Conservation (phyloP, 345 rosid genomes). For the Ceriops tagal region DNA sequence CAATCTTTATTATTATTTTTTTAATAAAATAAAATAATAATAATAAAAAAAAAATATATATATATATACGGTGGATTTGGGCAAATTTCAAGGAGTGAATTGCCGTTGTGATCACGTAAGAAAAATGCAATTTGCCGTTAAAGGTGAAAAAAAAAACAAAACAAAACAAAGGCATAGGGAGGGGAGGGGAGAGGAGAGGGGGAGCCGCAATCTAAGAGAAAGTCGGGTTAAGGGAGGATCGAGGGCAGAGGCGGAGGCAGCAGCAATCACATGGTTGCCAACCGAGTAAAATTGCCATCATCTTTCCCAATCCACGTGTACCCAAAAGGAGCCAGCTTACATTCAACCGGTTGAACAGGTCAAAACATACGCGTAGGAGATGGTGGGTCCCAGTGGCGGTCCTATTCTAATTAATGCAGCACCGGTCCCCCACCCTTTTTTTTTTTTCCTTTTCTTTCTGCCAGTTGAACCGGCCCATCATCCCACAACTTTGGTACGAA, state of each 20-base stretch:
- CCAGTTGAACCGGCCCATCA: background rate
- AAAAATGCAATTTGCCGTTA: too few relatives aligned
- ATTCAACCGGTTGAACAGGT: slow-evolving; percentile 27
- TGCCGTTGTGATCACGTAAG: background rate
- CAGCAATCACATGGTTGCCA: slow-evolving; percentile 29
- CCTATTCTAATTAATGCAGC: slow-evolving; percentile 48
- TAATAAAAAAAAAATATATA: background rate
- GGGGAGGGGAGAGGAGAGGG: background rate
- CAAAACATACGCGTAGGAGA: slow-evolving; percentile 25
- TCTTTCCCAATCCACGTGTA: slow-evolving; percentile 30
- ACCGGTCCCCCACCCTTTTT: slow-evolving; percentile 36
- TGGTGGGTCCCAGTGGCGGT: slow-evolving; percentile 20
- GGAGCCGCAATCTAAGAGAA: slow-evolving; percentile 26
- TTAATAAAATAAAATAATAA: too few relatives aligned
- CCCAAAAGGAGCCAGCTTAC: background rate
- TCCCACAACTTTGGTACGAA: slow-evolving; percentile 28
- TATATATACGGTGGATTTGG: background rate
- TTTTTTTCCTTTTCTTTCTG: too few relatives aligned
- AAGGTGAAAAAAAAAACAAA: too few relatives aligned
- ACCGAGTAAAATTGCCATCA: background rate
- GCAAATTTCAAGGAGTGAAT: background rate
- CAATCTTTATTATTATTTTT: too few relatives aligned
- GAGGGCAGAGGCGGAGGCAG: background rate
- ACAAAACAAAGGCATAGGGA: too few relatives aligned
- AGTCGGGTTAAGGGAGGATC: background rate